Conservation (phyloP, 1,139 yeast species). For the Candida dubliniensis region DNA sequence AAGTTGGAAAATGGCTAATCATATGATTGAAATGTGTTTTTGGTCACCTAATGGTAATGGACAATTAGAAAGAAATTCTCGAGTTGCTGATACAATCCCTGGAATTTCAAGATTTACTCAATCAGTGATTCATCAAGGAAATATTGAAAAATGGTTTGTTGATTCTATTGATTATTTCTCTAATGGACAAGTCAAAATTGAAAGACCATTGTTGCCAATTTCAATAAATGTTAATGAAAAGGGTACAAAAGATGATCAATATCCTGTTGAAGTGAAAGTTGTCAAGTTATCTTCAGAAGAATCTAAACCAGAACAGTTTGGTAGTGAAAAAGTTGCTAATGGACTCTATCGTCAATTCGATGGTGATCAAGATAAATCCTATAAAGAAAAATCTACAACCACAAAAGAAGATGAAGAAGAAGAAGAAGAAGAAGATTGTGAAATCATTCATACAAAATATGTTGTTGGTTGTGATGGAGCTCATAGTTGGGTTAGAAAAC, state of each 20-base stretch:
- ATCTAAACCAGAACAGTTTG: conserved; percentile 24
- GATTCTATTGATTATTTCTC: conserved; percentile 26
- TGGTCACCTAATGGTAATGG: conserved; percentile 23
- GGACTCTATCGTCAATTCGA: conserved; percentile 31
- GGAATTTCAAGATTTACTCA: conserved; percentile 32
- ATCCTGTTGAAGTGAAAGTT: conserved; percentile 22
- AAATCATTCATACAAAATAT: conserved; percentile 28
- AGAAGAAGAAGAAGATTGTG: conserved; percentile 13
- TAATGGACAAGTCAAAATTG: conserved; percentile 20
- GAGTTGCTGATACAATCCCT: conserved; percentile 27
- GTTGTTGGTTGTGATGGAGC: conserved; percentile 38
- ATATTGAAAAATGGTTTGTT: conserved; percentile 27
- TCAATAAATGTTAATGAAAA: conserved; percentile 22
- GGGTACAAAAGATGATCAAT: conserved; percentile 20
- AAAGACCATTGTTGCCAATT: conserved; percentile 26
- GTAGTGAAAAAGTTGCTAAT: conserved; percentile 18
- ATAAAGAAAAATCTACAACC: conserved; percentile 9
- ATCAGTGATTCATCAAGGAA: conserved; percentile 31
- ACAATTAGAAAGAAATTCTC: conserved; percentile 19
- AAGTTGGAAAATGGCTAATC: conserved; percentile 26
- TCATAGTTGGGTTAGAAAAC: conserved; percentile 33
- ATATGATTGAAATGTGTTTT: conserved; percentile 24
- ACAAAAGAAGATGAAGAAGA: conserved; percentile 11
- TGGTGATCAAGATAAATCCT: conserved; percentile 23
- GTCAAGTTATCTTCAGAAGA: conserved; percentile 11